Percentiles rank a stretch among this genome's conserved stretches.
Evolutionary conservation across 208 protist genomes (phyloP).

Genomic region (Acanthamoeba lenticulata): DNA sequence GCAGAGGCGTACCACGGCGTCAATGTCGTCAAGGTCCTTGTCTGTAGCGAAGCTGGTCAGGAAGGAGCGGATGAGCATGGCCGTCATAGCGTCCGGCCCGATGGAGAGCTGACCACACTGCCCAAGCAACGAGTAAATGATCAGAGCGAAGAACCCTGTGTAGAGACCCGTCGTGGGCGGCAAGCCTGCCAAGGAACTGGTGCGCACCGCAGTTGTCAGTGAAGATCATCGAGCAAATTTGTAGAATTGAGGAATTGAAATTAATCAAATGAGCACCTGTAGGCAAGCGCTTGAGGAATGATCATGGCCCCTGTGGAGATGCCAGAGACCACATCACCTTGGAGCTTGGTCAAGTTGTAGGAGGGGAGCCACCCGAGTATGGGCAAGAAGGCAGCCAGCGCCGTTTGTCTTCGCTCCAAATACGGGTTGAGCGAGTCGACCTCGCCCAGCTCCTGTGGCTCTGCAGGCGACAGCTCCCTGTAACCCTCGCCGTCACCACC

Average conservation of each 20-base stretch:
- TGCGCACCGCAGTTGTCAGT: neutral
- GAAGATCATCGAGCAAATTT: neutral
- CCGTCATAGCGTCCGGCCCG: neutral
- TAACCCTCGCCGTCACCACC: neutral
- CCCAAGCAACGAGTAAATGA: neutral
- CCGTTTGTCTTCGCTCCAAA: neutral
- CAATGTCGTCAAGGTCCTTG: neutral
- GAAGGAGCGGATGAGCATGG: neutral
- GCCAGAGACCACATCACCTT: neutral
- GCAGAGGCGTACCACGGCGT: neutral
- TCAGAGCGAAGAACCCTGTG: neutral
- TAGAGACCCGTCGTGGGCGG: neutral
- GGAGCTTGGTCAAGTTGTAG: neutral
- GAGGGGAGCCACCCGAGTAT: neutral
- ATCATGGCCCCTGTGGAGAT: neutral
- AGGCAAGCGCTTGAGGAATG: neutral
- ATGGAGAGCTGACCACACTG: constrained; percentile 7
- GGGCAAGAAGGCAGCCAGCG: neutral
- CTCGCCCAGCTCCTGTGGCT: neutral
- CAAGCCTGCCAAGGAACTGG: neutral
- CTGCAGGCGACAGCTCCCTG: neutral
- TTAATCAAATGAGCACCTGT: neutral
- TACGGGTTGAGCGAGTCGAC: neutral
- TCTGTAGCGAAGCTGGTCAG: neutral
- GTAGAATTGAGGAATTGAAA: neutral